Base-by-base conservation (phyloP, 2,329 filamentous ascomycete genomes). In the Canariomyces notabilis region DNA sequence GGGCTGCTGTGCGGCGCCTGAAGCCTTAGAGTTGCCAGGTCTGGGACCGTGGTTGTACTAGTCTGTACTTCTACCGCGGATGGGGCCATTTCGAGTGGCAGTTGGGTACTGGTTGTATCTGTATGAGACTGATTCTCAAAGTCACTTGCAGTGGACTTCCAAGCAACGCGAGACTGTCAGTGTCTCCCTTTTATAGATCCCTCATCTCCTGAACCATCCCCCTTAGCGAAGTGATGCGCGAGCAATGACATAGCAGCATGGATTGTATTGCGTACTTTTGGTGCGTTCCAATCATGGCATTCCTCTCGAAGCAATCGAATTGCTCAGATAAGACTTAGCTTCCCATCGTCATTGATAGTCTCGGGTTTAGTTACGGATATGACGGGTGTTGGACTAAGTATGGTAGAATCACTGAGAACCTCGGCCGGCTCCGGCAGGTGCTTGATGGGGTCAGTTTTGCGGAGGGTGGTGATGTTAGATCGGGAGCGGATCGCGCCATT, bases 1-100 rank as follows among this genome's bases (percentile, higher is more conserved):
- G 55, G 52, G 19, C 57, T 58, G 14, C 47, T 54, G 42, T 47
- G 50, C 26, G 42, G 52, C 26, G 50, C 87, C 64, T 57, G 52
- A 39, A 65, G 58, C 53, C 60, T 64, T 20, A 57, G 44, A 19
- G 50, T 45, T 14, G 49, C 40, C 31, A 57, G 47, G 16, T 53
- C 46, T 11, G 57, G 53, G 31, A 50, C 51, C 21, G 54, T 40
- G 37, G 55, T 48, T 20, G 59, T 42, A 36, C 54, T 48, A 19
- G 59, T 62, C 46, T 60, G 39, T 40, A 60, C 63, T 52, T 64
- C 58, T 6, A 58, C 58, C 20, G 63, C 61, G 20, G 62, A 64
- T 26, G 64, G 64, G n/a, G 64, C 63, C 64, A 67, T 67, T 19
- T 37, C 43, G 38, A 39, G 21, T n/a, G n/a, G n/a, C n/a, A n/a